Evolutionary conservation across 139 green algal genomes (phyloP), one percentile per base, ranked within the genome.

Genomic region (Pycnococcus provasolii): DNA sequence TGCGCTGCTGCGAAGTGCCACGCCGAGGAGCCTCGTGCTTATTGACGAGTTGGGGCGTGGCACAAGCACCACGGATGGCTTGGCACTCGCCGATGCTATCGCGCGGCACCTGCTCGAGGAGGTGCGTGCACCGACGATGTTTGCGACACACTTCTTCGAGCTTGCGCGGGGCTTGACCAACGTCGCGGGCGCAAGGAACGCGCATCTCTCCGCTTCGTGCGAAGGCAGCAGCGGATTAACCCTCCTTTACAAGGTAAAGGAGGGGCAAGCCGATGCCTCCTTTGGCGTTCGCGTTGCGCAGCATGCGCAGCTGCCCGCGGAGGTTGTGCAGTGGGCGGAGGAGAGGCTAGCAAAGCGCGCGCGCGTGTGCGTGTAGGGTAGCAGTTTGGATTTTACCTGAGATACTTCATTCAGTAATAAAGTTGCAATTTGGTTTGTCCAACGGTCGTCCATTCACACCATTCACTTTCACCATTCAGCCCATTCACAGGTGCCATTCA

Each of bases 61-160:
- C 15, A 97, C 92, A 0, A 91, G 81, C 65, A 97, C 92, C 0
- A 96, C 93, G 68, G 92, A 98, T 68, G 92, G 92, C 66, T 94
- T 97, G 79, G 92, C 90, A 37, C 81, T 99, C 45, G 92, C 93
- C 2, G 96, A 90, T 91, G 90, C 90, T 39, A 96, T 98, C 70
- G 83, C 74, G 42, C 89, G 97, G 81, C 85, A 97, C 77, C 73
- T 98, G 15, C 88, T 90, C 80, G 54, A 82, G 6, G 73, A 78
- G 1, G 79, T 86, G 4, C 77, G 80, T 42, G 82, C 78, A n/a
- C 82, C 91, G 8, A 88, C 82, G 2, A 79, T 96, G 4, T 96
- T 96, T 73, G 90, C 90, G 7, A 98, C 91, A 6, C 93, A 99
- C 81, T 99, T 99, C 75, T 89, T 97, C 75, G 93, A 99, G 81